These are phyloP conservation scores for Mycena indigotica DNA, from an alignment of 768 basidiomycete genomes.

Conservation along the genomic window DNA sequence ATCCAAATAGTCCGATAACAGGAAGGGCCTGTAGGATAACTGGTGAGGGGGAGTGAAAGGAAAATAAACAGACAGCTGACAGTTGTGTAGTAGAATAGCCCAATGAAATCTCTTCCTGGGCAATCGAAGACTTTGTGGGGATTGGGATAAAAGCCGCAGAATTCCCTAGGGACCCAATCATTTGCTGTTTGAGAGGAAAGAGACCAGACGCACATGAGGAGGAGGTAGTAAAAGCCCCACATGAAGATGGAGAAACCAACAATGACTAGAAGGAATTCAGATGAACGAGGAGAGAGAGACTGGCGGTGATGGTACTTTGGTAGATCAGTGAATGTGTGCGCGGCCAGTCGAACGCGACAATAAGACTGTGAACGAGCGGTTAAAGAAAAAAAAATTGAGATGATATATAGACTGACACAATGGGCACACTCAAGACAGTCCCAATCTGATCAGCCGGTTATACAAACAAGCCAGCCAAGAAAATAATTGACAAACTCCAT, in stretches of 20 bases:
- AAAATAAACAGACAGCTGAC: slow-evolving; percentile 28
- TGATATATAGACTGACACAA: slow-evolving; percentile 41
- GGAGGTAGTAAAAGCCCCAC: slow-evolving; percentile 61
- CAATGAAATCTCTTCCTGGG: slow-evolving; percentile 48
- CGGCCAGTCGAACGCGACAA: slow-evolving; percentile 76
- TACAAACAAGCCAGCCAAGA: neutral
- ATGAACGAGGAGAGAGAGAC: neutral
- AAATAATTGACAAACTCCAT: slow-evolving; percentile 43
- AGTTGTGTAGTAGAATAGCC: slow-evolving; percentile 51
- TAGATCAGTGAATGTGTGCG: slow-evolving; percentile 59
- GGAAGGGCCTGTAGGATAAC: slow-evolving; percentile 45
- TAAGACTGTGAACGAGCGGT: slow-evolving; percentile 34
- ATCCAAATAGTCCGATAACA: slow-evolving; percentile 72
- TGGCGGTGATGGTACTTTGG: slow-evolving; percentile 45
- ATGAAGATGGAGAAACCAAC: slow-evolving; percentile 26
- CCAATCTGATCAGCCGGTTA: slow-evolving; percentile 42
- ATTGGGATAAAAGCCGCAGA: slow-evolving; percentile 44
- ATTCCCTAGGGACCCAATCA: slow-evolving; percentile 31
- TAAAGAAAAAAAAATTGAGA: neutral
- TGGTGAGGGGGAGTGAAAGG: slow-evolving; percentile 1
- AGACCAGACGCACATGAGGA: slow-evolving; percentile 54
- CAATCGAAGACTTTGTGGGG: slow-evolving; percentile 33
- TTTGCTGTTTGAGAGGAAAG: no score
- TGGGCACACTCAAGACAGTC: slow-evolving; percentile 61
- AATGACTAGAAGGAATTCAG: slow-evolving; percentile 9